phyloP scores from a whole-genome alignment of 2,329 filamentous ascomycete genomes.

The Epichloe amarillans region DNA sequence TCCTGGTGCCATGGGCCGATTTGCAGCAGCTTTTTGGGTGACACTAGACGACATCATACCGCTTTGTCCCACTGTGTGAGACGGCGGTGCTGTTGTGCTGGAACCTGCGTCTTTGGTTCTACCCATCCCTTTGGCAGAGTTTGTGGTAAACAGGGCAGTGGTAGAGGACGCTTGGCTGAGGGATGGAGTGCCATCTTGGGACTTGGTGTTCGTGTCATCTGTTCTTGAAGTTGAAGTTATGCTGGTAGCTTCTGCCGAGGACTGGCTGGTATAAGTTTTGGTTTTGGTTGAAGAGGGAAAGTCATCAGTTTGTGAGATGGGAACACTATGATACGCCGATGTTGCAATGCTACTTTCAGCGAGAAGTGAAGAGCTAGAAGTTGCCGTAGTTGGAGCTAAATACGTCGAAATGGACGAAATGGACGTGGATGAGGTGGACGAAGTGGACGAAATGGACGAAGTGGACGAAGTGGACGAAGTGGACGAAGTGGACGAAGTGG shows the following conservation, averaged over 20 bases:
- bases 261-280: neutral
- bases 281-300: neutral
- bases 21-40: neutral
- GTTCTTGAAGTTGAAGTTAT: neutral
- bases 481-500: neutral
- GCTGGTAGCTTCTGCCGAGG: neutral
- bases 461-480: neutral
- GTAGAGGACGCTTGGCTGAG: neutral
- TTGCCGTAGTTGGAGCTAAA: neutral
- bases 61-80: neutral
- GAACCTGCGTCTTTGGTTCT: neutral
- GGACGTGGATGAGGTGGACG: neutral
- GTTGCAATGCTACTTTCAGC: neutral
- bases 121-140: neutral
- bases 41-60: neutral
- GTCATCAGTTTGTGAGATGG: neutral
- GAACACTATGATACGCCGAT: neutral
- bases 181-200: neutral
- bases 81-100: neutral
- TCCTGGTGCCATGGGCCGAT: neutral
- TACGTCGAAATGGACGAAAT: neutral
- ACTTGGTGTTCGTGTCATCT: neutral
- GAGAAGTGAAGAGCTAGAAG: neutral
- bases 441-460: rapidly evolving
- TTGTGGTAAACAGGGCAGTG: neutral